phyloP scores from a whole-genome alignment of 108 stramenopile species.

The Licmophora abbreviata region DNA sequence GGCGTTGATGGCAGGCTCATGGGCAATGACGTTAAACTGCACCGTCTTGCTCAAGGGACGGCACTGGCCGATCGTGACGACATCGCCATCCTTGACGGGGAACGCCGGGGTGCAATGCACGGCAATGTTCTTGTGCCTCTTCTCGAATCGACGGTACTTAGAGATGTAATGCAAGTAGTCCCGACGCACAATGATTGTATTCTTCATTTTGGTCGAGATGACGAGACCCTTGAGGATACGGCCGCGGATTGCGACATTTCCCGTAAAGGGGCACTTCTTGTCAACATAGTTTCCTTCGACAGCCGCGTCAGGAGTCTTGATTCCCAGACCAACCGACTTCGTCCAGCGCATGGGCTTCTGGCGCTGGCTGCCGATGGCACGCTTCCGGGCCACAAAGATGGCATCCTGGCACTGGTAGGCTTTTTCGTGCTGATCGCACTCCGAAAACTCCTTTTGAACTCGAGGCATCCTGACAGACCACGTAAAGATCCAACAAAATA shows the following conservation, averaged over 20 bases:
- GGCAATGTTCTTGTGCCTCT: slow-evolving; percentile 98
- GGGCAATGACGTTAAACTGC: slow-evolving; percentile 91
- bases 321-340: slow-evolving; percentile 95
- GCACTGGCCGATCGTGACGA: slow-evolving; percentile 99
- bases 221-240: slow-evolving; percentile 97
- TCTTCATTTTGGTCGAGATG: slow-evolving; percentile 99
- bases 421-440: slow-evolving; percentile 96
- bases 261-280: slow-evolving; percentile 99
- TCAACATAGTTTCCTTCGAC: slow-evolving; percentile 97
- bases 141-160: slow-evolving; percentile 99
- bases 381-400: slow-evolving; percentile 96
- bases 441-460: slow-evolving; percentile 67
- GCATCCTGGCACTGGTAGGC: slow-evolving; percentile 99
- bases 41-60: slow-evolving; percentile 99
- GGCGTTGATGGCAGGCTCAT: slow-evolving; percentile 68
- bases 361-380: slow-evolving; percentile 55
- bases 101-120: slow-evolving; percentile 98
- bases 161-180: slow-evolving; percentile 98
- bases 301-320: slow-evolving; percentile 97
- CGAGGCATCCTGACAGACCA: slow-evolving; percentile 10
- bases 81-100: slow-evolving; percentile 97
- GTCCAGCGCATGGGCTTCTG: slow-evolving; percentile 93
- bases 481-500: not conserved
- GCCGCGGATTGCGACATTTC: slow-evolving; percentile 97
- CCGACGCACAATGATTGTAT: slow-evolving; percentile 97